Conservation (phyloP, 2,329 filamentous ascomycete species). For the Neonectria hederae region DNA sequence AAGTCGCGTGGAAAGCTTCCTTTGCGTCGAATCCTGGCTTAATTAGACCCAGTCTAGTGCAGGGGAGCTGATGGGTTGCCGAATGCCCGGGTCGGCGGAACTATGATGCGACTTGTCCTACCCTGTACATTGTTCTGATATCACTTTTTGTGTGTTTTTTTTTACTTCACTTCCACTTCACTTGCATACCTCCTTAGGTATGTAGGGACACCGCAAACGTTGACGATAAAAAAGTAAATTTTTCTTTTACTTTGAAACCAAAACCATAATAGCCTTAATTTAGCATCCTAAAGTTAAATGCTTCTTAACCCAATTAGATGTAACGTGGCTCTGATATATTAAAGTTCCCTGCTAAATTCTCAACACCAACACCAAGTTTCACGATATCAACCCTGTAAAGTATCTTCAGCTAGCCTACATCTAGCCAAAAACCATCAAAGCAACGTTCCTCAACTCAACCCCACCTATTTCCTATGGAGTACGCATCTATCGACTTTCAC, state of each 20-base stretch:
- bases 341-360: neutral
- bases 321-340: neutral
- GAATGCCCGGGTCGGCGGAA: slow-evolving; percentile 26
- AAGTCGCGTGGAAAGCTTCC: slow-evolving; percentile 36
- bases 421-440: neutral
- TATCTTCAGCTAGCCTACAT: neutral
- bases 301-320: neutral
- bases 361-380: slow-evolving; percentile 5
- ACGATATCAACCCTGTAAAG: neutral
- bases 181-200: no score
- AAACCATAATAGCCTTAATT: neutral
- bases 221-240: neutral
- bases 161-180: neutral
- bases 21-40: slow-evolving; percentile 27
- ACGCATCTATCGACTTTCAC: neutral
- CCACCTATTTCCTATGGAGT: neutral
- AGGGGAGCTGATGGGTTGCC: slow-evolving; percentile 23
- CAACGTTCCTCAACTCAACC: neutral
- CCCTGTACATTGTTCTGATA: neutral
- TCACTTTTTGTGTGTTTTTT: neutral
- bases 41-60: slow-evolving; percentile 30
- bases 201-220: neutral
- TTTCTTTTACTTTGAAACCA: neutral
- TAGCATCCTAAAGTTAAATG: neutral
- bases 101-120: slow-evolving; percentile 38